These are phyloP conservation scores for Phytopythium montanum DNA, from an alignment of 352 stramenopile species.

Conservation along the genomic window DNA sequence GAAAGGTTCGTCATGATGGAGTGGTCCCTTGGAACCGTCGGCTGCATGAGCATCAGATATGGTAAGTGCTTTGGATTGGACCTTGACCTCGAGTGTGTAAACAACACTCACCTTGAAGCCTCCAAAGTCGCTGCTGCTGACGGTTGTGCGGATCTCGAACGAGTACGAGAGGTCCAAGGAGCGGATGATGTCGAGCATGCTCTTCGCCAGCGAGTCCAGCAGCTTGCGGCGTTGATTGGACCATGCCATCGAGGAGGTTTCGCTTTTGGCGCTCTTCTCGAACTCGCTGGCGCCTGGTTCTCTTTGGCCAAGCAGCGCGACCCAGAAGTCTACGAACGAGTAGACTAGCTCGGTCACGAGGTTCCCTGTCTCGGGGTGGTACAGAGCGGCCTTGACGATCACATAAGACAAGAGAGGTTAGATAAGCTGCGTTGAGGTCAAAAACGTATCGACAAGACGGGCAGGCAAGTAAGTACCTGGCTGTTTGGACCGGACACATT, in stretches of 20 bases:
- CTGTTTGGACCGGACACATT: constrained; percentile 46
- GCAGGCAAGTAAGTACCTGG: constrained; percentile 20
- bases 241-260: constrained; percentile 5
- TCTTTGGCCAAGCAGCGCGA: constrained; percentile 26
- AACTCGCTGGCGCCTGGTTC: constrained; percentile 8
- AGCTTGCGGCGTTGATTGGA: constrained; percentile 28
- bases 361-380: constrained; percentile 74
- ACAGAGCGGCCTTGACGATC: constrained; percentile 36
- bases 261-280: not conserved
- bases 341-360: constrained; percentile 71
- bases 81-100: not conserved
- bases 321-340: constrained; percentile 77
- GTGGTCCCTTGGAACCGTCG: constrained; percentile 62
- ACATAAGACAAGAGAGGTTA: not conserved
- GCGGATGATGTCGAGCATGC: constrained; percentile 37
- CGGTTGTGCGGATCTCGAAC: constrained; percentile 47
- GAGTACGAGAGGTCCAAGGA: constrained; percentile 68
- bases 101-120: constrained; percentile 53
- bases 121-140: constrained; percentile 26
- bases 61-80: not conserved
- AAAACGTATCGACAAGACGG: not conserved
- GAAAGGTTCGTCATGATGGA: constrained; percentile 80
- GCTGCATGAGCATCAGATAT: constrained; percentile 23
- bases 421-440: not conserved
- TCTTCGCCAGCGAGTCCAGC: constrained; percentile 51